phyloP scores from a whole-genome alignment of 768 basidiomycete species.

The Boletellus ananiceps region DNA sequence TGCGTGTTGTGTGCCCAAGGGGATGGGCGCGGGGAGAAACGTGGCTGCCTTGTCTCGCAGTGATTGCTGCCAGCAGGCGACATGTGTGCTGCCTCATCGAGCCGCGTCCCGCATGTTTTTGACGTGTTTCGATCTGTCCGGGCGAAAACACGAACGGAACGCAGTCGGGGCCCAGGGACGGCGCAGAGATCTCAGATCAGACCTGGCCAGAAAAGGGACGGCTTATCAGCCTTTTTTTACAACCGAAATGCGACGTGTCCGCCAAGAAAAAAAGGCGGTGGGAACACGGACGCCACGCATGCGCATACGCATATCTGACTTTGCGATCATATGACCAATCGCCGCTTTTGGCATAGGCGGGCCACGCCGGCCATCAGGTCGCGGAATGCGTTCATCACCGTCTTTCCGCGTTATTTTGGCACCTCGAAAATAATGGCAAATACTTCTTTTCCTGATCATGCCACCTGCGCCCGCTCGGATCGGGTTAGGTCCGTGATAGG shows the following conservation, averaged over 20 bases:
- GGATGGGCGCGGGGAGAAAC: too few species aligned
- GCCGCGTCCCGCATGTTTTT: slow-evolving; percentile 23
- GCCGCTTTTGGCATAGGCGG: background rate
- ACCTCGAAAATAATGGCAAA: too few species aligned
- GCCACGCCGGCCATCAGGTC: slow-evolving; percentile 14
- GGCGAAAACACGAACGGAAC: too few species aligned
- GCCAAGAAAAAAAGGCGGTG: slow-evolving; percentile 5
- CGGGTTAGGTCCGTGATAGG: slow-evolving; percentile 15
- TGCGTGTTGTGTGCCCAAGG: too few species aligned
- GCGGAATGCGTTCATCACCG: slow-evolving; percentile 25
- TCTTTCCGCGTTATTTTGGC: slow-evolving; percentile 14
- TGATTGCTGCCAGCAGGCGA: too few species aligned
- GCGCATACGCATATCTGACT: too few species aligned
- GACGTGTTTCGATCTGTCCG: slow-evolving; percentile 11
- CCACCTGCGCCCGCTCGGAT: slow-evolving; percentile 10
- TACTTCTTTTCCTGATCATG: slow-evolving; percentile 13
- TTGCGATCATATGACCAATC: slow-evolving; percentile 15
- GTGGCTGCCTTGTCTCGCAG: too few species aligned
- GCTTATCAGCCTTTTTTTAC: slow-evolving; percentile 27
- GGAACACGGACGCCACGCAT: too few species aligned
- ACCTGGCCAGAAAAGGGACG: background rate
- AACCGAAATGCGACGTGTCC: slow-evolving; percentile 13
- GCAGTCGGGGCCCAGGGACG: too few species aligned
- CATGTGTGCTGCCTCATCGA: background rate
- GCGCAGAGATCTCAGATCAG: slow-evolving; percentile 24